Evolutionary conservation across 805 yeast species (phyloP), one percentile per base, ranked within the genome.

Genomic region (Candida palmyrensis): DNA sequence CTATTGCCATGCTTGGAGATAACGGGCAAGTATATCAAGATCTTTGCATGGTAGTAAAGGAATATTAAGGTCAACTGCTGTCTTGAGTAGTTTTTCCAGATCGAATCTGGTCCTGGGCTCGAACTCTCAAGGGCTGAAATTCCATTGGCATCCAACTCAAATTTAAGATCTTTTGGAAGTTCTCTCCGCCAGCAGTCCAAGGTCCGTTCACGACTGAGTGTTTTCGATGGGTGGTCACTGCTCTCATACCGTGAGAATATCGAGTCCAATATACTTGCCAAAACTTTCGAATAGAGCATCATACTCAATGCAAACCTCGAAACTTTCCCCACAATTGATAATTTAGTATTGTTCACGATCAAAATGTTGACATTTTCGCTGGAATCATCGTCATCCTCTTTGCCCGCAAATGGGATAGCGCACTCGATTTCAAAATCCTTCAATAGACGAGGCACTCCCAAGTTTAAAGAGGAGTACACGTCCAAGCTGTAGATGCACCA

Each of bases 401-500:
- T 55, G 16, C 68, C 66, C 20, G 74, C 60, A 32, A 82, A 76
- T 1, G 96, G 96, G 46, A 83, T 58, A 1, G 90, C 89, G 64
- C 95, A 86, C 53, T 86, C 94, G 32, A 87, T 77, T 52, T 85
- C 94, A 47, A 75, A 76, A 50, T 85, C 95, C 47, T 82, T 82
- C 18, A 87, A 57, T 30, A 86, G 58, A 41, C 94, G 64, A 4
- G 96, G 96, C 24, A 85, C 84, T 29, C 96, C 96, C 30, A 87
- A 59, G 38, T 79, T 79, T 39, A 84, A 69, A 3, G 90, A 77
- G 17, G 85, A 66, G 49, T 84, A 84, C 3, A 78, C 70, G 52
- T 88, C 96, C 42, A 88, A 64, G 18, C 79, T 69, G 54, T 84
- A 87, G 27, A 80, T 73, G 41, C 86, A 77, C 96, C 96, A 88